A percentile compares a stretch with the other conserved stretches of the same genome.
phyloP scores from a whole-genome alignment of 108 stramenopile genomes.

The Pseudonitzschia pungens region DNA sequence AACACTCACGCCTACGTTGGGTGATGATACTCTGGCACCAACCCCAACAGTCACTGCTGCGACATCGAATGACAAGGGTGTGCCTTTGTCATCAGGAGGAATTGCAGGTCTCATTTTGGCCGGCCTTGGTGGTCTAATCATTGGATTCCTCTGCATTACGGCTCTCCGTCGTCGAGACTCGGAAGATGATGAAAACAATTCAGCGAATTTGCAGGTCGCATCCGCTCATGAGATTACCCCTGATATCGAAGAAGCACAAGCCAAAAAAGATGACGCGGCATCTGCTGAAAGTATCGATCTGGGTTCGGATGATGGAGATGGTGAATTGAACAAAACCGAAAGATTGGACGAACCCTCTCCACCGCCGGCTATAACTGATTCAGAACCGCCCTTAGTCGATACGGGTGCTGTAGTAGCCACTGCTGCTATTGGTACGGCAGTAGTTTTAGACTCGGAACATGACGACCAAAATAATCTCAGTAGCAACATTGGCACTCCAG shows the following conservation, averaged over 20 bases:
- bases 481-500: background rate
- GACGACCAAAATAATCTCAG: background rate
- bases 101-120: conserved; percentile 54
- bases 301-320: background rate
- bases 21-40: background rate
- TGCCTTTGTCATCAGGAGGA: conserved; percentile 26
- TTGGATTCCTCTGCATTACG: conserved; percentile 17
- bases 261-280: background rate
- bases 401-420: conserved; percentile 21
- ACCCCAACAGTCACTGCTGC: background rate
- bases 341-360: background rate
- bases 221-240: background rate
- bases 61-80: too few species aligned
- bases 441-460: background rate
- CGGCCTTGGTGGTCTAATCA: conserved; percentile 23
- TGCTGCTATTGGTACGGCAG: conserved; percentile 12
- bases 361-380: background rate
- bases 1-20: background rate
- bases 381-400: conserved; percentile 1
- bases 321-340: background rate
- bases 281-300: background rate
- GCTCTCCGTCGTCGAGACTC: background rate
- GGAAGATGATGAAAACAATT: conserved; percentile 3
- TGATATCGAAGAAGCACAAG: background rate
- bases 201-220: background rate